Conservation (phyloP, 148 eudicot species). For the Bassia scoparia region DNA sequence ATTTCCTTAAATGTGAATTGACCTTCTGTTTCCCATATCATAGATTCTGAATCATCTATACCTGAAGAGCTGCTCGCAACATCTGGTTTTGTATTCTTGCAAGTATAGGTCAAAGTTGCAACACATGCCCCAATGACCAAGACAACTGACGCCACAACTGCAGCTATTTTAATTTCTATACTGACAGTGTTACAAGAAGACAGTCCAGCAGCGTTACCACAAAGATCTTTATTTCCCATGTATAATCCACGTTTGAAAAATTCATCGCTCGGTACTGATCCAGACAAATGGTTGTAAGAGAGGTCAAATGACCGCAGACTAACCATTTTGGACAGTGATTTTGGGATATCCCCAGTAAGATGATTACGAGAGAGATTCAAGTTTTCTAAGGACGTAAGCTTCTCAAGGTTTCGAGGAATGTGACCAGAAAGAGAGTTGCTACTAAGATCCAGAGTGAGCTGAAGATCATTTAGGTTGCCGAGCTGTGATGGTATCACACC, state of each 20-base stretch:
- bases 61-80: slow-evolving; percentile 19
- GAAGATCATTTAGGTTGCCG: slow-evolving; percentile 49
- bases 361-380: slow-evolving; percentile 70
- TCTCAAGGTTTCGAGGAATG: slow-evolving; percentile 48
- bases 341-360: slow-evolving; percentile 62
- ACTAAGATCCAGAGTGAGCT: slow-evolving; percentile 58
- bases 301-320: slow-evolving; percentile 56
- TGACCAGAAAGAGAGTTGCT: slow-evolving; percentile 61
- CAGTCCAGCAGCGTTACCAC: slow-evolving; percentile 58
- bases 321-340: slow-evolving; percentile 43
- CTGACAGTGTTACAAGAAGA: slow-evolving; percentile 39
- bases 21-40: slow-evolving; percentile 68
- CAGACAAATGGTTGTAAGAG: slow-evolving; percentile 59
- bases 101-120: slow-evolving; percentile 14
- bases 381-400: slow-evolving; percentile 41
- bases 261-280: slow-evolving; percentile 49
- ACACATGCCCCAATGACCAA: slow-evolving; percentile 36
- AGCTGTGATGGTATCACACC: slow-evolving; percentile 59
- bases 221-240: slow-evolving; percentile 53
- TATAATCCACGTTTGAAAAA: slow-evolving; percentile 40
- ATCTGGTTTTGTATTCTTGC: slow-evolving; percentile 19
- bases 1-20: slow-evolving; percentile 57
- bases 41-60: slow-evolving; percentile 30
- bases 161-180: slow-evolving; percentile 23
- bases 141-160: slow-evolving; percentile 36